Evolutionary conservation across 129 eudicot species (phyloP), one percentile per base, ranked within the genome.

Genomic region (Solidago caesia): DNA sequence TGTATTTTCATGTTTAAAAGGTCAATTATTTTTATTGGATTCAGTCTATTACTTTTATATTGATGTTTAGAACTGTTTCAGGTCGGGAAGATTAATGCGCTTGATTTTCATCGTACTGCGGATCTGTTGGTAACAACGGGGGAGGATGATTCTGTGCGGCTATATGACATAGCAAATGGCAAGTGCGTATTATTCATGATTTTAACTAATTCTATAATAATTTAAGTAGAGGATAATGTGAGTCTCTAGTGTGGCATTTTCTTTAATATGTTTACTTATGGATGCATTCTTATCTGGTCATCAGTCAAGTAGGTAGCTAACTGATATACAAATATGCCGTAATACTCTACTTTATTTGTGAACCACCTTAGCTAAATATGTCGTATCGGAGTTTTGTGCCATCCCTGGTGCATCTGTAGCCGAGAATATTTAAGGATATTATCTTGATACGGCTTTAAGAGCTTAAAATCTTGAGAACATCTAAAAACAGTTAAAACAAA

Each of bases 71-170:
- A 71, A 58, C 13, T 71, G 52, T 83, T 77, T 27, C 84, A 94
- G 98, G 96, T 71, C 75, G 98, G 96, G 60, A 88, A 86, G 80
- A 88, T 94, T 74, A 88, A 82, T 70, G 84, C 97, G 7, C 78
- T 90, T 78, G 96, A 94, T 85, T 94, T 94, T 81, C 97, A 94
- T 81, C 91, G 98, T 42, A 85, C 92, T 39, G 87, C 77, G 57
- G 98, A 94, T 87, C 77, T 94, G 52, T 69, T 94, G 75, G 88
- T 94, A 44, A 94, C 97, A 60, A 76, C 98, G 4, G 84, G 93
- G 77, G 98, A 90, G 68, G 98, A 94, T 76, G 98, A 94, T 74
- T 90, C 96, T 1, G 89, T 94, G 48, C 89, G 96, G 72, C 78
- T 94, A 14, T 94, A 86, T 85, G 98, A 88, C 80, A 85, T 85